Base-by-base conservation (phyloP, 495 filamentous ascomycete species). In the Penicillium nucicola region DNA sequence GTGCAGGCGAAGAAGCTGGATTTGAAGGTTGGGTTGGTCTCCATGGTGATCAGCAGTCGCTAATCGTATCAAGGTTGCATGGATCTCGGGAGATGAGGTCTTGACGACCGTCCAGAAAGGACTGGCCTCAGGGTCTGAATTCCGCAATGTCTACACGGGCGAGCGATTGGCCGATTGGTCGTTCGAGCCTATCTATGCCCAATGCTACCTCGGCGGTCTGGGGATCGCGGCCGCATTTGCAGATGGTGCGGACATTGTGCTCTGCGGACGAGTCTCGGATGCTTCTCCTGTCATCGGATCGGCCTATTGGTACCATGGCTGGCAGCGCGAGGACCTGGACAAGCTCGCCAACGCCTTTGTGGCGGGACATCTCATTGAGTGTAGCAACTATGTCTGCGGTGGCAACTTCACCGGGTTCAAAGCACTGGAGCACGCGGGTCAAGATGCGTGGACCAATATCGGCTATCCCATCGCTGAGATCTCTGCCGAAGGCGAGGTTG, bases 391-490 rank as follows among this genome's bases (percentile, higher is more conserved):
- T 46, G 78, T 80, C 23, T 75, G 66, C 23, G 80, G 82, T 2
- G 79, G 74, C 5, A 81, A 84, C 57, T 85, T 77, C 56, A 68
- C 77, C 8, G 82, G 80, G 1, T 84, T 84, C 67, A 80, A 75
- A 31, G 28, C 46, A 0, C 48, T 78, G 22, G 68, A 78, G 42
- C 52, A 62, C 50, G 12, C 42, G 12, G 38, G 59, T 8, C 54
- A 68, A 1, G 67, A 57, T 35, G 50, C 54, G 17, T 77, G 75
- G 66, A 46, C 70, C 2, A 71, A 84, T 53, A 72, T 82, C 44
- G 79, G 77, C 13, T 82, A 76, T 49, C 78, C 79, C 5, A 80
- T 84, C 39, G 82, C 78, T n/a, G 81, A 82, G 51, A 78, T 84
- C 46, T 70, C 64, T 17, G 44, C 58, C 1, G 68, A 72, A 39